These are phyloP conservation scores for Phytophthora cryptogea DNA, from an alignment of 352 stramenopile genomes.

Conservation along the genomic window DNA sequence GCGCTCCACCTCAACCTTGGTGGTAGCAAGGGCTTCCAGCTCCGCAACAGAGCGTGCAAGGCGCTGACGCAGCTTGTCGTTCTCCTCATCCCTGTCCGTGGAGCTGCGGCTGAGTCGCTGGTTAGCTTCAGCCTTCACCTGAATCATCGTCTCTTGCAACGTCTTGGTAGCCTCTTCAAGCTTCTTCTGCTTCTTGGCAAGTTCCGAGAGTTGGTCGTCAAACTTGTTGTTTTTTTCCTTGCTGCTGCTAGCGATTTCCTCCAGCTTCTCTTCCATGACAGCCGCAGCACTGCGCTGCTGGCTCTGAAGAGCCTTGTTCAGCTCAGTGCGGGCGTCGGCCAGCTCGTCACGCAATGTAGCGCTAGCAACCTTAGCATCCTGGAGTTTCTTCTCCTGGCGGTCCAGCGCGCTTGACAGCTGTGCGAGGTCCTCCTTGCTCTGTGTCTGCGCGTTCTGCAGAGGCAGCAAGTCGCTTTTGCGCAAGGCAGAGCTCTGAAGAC, in stretches of 20 bases:
- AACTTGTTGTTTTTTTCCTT: conserved; percentile 56
- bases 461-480: conserved; percentile 57
- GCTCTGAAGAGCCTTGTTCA: conserved; percentile 56
- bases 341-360: conserved; percentile 59
- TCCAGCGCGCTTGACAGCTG: conserved; percentile 62
- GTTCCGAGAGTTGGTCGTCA: conserved; percentile 53
- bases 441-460: conserved; percentile 61
- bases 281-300: conserved; percentile 49
- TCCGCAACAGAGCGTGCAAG: conserved; percentile 54
- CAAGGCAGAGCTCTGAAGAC: conserved; percentile 43
- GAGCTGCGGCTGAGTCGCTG: conserved; percentile 32
- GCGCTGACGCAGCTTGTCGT: conserved; percentile 53
- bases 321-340: conserved; percentile 51
- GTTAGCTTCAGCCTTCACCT: conserved; percentile 45
- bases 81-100: conserved; percentile 34
- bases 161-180: conserved; percentile 50
- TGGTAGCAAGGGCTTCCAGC: conserved; percentile 41
- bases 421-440: conserved; percentile 63
- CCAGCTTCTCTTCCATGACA: conserved; percentile 62
- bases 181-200: conserved; percentile 67
- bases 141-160: conserved; percentile 47
- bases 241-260: conserved; percentile 39
- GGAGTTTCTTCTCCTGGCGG: conserved; percentile 66
- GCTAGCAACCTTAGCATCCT: conserved; percentile 54
- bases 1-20: conserved; percentile 55